phyloP scores from a whole-genome alignment of 176 grass and related monocot species.

The Zea luxurians region DNA sequence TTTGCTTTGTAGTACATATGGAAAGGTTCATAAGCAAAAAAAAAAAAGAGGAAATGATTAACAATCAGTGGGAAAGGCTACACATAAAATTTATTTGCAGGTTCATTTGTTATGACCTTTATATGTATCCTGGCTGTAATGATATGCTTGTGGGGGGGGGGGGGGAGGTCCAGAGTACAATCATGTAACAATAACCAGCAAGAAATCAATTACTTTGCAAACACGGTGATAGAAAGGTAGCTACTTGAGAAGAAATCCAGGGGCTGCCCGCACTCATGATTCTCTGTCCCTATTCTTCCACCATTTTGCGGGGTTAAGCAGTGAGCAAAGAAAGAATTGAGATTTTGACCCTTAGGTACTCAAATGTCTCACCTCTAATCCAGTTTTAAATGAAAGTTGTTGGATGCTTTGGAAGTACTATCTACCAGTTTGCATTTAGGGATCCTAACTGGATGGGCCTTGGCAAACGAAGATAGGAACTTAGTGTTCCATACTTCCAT shows the following conservation, averaged over 20 bases:
- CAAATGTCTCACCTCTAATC: background rate
- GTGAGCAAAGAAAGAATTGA: background rate
- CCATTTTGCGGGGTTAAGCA: background rate
- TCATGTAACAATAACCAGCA: background rate
- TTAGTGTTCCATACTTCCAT: conserved; percentile 19
- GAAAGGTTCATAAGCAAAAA: background rate
- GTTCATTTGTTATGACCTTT: conserved; percentile 9
- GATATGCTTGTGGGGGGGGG: background rate
- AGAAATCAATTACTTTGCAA: conserved; percentile 8
- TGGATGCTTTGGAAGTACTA: conserved; percentile 18
- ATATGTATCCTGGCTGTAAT: background rate
- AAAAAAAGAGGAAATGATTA: conserved; percentile 2
- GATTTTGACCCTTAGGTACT: conserved; percentile 15
- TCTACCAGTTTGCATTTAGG: conserved; percentile 18
- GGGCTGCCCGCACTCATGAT: background rate
- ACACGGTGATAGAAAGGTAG: background rate
- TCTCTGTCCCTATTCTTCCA: background rate
- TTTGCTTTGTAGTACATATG: background rate
- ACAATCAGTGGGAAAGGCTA: background rate
- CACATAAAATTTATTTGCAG: background rate
- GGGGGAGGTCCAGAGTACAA: background rate
- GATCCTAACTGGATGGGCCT: conserved; percentile 8
- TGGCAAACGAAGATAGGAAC: conserved; percentile 3
- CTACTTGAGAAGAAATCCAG: background rate
- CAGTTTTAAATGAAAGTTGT: background rate